Conservation (phyloP, 1,284 basidiomycete species). For the Melampsora larici-populina region DNA sequence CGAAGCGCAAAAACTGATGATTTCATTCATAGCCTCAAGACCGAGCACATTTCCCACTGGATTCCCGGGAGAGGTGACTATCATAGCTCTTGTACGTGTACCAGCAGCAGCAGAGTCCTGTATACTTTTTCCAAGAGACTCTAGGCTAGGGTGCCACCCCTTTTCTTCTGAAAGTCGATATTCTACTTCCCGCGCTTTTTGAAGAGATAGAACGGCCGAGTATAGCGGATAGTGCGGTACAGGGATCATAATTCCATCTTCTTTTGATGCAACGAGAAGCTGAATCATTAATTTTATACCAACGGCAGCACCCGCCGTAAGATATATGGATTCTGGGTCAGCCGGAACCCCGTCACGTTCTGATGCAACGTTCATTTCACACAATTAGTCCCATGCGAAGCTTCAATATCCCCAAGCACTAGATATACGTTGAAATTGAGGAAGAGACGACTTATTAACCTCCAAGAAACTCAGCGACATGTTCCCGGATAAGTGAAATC, state of each 20-base stretch:
- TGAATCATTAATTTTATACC: conserved; percentile 85
- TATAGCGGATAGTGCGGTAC: conserved; percentile 99
- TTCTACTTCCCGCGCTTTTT: conserved; percentile 71
- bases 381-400: no score
- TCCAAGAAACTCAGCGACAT: conserved; percentile 84
- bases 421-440: background rate
- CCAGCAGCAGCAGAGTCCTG: conserved; percentile 67
- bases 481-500: conserved; percentile 78
- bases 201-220: conserved; percentile 85
- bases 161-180: conserved; percentile 81
- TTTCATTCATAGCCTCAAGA: conserved; percentile 65
- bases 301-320: conserved; percentile 87
- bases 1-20: conserved; percentile 76
- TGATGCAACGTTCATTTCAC: conserved; percentile 51
- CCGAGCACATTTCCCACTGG: conserved; percentile 84
- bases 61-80: conserved; percentile 94
- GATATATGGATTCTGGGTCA: conserved; percentile 80
- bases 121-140: conserved; percentile 65
- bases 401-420: conserved; percentile 1
- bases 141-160: conserved; percentile 79
- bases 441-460: conserved; percentile 58
- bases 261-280: conserved; percentile 65
- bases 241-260: conserved; percentile 81
- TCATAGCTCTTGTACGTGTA: conserved; percentile 70
- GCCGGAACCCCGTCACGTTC: conserved; percentile 83